Percentiles rank a stretch among this genome's conserved stretches.
These are phyloP conservation scores for Pestalotiopsis sp. DNA, from an alignment of 2,329 filamentous ascomycete species.

Conservation along the genomic window DNA sequence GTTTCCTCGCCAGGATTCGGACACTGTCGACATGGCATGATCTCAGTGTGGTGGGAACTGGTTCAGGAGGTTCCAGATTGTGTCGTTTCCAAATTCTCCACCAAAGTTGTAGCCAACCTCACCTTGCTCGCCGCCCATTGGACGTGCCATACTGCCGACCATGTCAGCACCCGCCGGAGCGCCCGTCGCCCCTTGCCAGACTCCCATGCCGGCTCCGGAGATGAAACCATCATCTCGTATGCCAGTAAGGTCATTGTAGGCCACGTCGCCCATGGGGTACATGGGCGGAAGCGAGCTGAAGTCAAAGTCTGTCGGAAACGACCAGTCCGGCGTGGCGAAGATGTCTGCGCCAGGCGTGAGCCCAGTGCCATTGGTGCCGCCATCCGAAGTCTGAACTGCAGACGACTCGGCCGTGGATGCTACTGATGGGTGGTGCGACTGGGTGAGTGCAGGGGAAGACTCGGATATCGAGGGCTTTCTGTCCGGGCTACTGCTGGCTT, in stretches of 20 bases:
- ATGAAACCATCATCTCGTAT: conserved; percentile 31
- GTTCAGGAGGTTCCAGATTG: conserved; percentile 59
- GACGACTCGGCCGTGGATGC: conserved; percentile 8
- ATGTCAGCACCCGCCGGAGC: conserved; percentile 17
- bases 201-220: conserved; percentile 18
- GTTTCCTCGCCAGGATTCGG: neutral
- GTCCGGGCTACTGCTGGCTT: neutral
- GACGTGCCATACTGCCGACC: conserved; percentile 13
- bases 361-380: conserved; percentile 17
- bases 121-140: conserved; percentile 16
- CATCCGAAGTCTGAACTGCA: neutral
- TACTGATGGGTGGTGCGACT: conserved; percentile 8
- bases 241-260: conserved; percentile 59
- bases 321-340: conserved; percentile 36
- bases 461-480: neutral
- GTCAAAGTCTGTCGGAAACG: conserved; percentile 47
- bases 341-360: conserved; percentile 24
- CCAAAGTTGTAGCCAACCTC: conserved; percentile 51
- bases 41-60: conserved; percentile 39
- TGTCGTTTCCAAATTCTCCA: conserved; percentile 57
- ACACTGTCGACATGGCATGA: neutral
- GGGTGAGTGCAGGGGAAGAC: neutral
- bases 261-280: conserved; percentile 58
- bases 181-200: neutral
- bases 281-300: conserved; percentile 56